phyloP scores from a whole-genome alignment of 176 grass and related monocot species.

The Neostapfia colusana region DNA sequence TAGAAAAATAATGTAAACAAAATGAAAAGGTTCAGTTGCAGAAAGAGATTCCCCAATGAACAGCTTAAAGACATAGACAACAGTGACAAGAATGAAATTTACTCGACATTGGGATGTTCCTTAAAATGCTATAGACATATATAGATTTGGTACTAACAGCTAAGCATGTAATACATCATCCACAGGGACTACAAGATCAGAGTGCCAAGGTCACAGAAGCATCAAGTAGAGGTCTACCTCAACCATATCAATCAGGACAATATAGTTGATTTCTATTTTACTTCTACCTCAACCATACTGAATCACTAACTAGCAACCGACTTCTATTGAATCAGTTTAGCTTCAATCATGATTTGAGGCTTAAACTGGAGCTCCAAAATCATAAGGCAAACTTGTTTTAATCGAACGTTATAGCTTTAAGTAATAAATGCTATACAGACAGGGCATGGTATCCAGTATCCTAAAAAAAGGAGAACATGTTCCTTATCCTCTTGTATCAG shows the following conservation, averaged over 20 bases:
- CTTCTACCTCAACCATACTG: background rate
- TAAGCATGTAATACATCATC: background rate
- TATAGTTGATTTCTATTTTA: too few relatives aligned
- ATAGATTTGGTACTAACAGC: background rate
- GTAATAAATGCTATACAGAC: background rate
- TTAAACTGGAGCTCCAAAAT: background rate
- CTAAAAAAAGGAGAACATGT: too few relatives aligned
- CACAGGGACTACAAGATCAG: background rate
- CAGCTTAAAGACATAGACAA: background rate
- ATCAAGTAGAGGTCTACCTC: background rate
- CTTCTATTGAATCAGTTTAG: background rate
- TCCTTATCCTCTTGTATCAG: too few relatives aligned
- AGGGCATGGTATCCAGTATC: background rate
- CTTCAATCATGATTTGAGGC: background rate
- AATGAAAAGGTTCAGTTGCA: conserved; percentile 15
- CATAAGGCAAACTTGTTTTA: background rate
- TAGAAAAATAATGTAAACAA: background rate
- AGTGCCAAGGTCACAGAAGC: background rate
- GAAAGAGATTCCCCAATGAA: background rate
- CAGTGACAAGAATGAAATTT: background rate
- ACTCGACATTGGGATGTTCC: conserved; percentile 1
- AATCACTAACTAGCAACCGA: background rate
- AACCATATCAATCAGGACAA: background rate
- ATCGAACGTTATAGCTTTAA: background rate
- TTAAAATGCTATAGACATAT: background rate